Conservation (phyloP, 2,329 filamentous ascomycete species). For the Chrysosphaeria jannelii region DNA sequence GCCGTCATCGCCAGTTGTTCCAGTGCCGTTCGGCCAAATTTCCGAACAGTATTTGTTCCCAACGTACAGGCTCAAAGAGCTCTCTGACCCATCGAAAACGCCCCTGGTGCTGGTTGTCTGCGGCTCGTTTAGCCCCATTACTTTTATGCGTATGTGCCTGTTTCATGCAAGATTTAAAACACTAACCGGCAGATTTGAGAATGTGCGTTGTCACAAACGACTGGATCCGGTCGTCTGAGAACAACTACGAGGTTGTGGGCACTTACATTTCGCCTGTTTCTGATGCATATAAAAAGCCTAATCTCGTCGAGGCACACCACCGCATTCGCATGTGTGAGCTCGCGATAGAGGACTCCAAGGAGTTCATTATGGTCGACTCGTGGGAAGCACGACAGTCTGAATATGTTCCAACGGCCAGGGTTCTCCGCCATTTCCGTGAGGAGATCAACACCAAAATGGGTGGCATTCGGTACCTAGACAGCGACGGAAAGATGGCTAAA, state of each 20-base stretch:
- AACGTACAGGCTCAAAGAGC: no score
- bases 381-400: slow-evolving; percentile 20
- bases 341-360: slow-evolving; percentile 41
- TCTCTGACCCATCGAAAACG: no score
- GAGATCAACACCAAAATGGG: slow-evolving; percentile 59
- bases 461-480: slow-evolving; percentile 23
- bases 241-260: slow-evolving; percentile 49
- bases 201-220: slow-evolving; percentile 12
- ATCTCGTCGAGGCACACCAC: slow-evolving; percentile 20
- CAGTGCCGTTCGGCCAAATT: no score
- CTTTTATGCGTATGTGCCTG: no score
- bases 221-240: slow-evolving; percentile 10
- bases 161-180: no score
- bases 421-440: slow-evolving; percentile 71
- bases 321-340: slow-evolving; percentile 58
- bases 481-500: slow-evolving; percentile 13
- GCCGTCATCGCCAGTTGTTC: no score
- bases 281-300: slow-evolving; percentile 44
- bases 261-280: slow-evolving; percentile 49
- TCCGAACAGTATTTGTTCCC: no score
- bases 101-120: no score
- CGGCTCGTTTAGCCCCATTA: no score
- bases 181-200: slow-evolving; percentile 9
- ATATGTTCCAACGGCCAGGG: slow-evolving; percentile 69
- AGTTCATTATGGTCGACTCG: slow-evolving; percentile 64